Percentiles rank a stretch among this genome's conserved stretches.
Evolutionary conservation across 257 asterid genomes (phyloP).

Genomic region (Striga asiatica): DNA sequence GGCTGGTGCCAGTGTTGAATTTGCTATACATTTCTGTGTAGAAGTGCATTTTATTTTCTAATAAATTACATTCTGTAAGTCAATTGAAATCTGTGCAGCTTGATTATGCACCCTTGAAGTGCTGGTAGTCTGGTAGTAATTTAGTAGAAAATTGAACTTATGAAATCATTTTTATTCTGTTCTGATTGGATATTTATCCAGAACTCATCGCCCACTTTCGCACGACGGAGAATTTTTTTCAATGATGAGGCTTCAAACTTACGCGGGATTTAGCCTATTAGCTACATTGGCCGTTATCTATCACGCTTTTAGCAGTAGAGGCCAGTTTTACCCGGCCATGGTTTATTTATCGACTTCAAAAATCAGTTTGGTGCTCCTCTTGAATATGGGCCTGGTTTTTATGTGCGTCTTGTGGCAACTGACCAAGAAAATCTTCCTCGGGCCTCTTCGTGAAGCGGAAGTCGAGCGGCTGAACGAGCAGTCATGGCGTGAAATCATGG

Average conservation of each 20-base stretch:
- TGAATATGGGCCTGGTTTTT: constrained; percentile 76
- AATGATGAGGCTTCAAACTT: constrained; percentile 85
- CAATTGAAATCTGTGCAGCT: too few relatives aligned
- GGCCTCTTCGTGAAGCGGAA: constrained; percentile 93
- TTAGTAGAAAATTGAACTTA: too few relatives aligned
- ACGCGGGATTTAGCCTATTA: constrained; percentile 60
- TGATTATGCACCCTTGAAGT: too few relatives aligned
- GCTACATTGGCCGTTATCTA: constrained; percentile 63
- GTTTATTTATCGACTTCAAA: constrained; percentile 84
- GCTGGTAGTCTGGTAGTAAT: too few relatives aligned
- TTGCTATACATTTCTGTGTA: too few relatives aligned
- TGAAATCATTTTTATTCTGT: too few relatives aligned
- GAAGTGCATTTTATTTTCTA: too few relatives aligned
- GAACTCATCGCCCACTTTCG: too few relatives aligned
- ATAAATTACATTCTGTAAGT: too few relatives aligned
- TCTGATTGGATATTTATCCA: too few relatives aligned
- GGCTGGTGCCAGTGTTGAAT: too few relatives aligned
- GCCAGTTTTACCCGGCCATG: constrained; percentile 94
- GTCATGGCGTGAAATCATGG: constrained; percentile 97
- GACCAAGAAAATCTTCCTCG: constrained; percentile 84
- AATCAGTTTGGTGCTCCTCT: constrained; percentile 74
- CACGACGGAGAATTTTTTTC: too few relatives aligned
- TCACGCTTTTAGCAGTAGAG: constrained; percentile 77
- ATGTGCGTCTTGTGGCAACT: constrained; percentile 93
- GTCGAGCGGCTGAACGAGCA: constrained; percentile 97